Evolutionary conservation across 441 rosid species (phyloP), one percentile per base, ranked within the genome.

Genomic region (Populus hybrid): DNA sequence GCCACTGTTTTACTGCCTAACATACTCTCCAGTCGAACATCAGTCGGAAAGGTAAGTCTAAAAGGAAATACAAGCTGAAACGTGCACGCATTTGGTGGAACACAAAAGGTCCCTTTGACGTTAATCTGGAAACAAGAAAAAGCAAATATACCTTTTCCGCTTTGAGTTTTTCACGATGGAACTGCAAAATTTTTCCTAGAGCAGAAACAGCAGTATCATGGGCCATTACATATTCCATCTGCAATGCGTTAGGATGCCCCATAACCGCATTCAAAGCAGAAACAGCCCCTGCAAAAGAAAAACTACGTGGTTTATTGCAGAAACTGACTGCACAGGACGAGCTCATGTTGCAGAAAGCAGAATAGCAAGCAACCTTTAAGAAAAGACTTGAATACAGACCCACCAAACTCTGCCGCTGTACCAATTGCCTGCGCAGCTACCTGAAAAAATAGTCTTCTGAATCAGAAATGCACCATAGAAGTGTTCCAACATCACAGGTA

Each of bases 251-350:
- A 26, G 90, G 91, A 78, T 87, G 82, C 67, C 85, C 75, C 9
- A 89, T 83, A 26, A 89, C 86, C 83, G 79, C 83, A 79, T 86
- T 83, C 33, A 87, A 79, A 69, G 86, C 83, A 50, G 87, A 85
- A 70, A 91, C 86, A 65, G 91, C 88, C 84, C 84, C 94, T 91
- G 85, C 78, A 80, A 53, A 53, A 26, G 26, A 53, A 79, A 4
- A 73, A 36, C 42, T 31, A 74, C 63, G 7, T 24, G 3, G 1
- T 29, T 56, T 31, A 6, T 11, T 1, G 8, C 10, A 33, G 26
- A 26, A 26, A 26, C 26, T 26, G 26, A 26, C 26, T 26, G 26
- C 26, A 26, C 26, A 26, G 26, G 26, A 26, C 26, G 26, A 26
- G 1, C 26, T 26, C 26, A 26, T 26, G 26, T 26, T 26, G 26